Evolutionary conservation across 306 rosid genomes (phyloP).

Genomic region (Lathyrus aphaca): DNA sequence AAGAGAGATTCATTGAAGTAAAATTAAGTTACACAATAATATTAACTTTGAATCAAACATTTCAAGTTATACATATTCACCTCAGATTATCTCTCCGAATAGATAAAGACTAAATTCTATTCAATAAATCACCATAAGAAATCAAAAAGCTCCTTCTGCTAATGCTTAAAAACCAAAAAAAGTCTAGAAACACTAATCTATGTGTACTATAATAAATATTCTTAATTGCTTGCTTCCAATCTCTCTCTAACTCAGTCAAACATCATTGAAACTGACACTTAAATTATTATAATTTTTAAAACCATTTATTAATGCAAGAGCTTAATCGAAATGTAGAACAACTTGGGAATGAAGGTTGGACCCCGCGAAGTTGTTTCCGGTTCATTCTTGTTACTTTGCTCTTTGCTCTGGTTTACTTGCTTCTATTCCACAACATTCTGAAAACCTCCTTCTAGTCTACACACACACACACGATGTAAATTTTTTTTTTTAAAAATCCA

Average conservation of each 20-base stretch:
- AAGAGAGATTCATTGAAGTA: neutral
- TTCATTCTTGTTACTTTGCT: too few relatives aligned
- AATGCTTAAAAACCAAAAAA: neutral
- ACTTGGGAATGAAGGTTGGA: too few relatives aligned
- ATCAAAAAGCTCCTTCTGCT: neutral
- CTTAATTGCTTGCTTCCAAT: slow-evolving; percentile 17
- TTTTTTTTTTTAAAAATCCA: too few relatives aligned
- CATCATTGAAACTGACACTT: slow-evolving; percentile 26
- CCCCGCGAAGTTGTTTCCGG: too few relatives aligned
- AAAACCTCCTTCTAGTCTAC: too few relatives aligned
- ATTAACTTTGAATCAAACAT: neutral
- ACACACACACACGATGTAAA: too few relatives aligned
- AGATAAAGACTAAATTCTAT: neutral
- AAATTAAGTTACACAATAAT: neutral
- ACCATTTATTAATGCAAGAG: slow-evolving; percentile 20
- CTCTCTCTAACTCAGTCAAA: slow-evolving; percentile 23
- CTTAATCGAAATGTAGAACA: too few relatives aligned
- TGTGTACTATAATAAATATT: slow-evolving; percentile 25
- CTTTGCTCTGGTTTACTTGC: too few relatives aligned
- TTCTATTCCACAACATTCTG: too few relatives aligned
- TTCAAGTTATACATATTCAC: slow-evolving; percentile 19
- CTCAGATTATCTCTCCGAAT: slow-evolving; percentile 7
- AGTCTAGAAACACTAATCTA: slow-evolving; percentile 15
- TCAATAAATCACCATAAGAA: slow-evolving; percentile 14
- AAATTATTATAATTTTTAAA: slow-evolving; percentile 4